A percentile compares a stretch with the other conserved stretches of the same genome.
These are phyloP conservation scores for Plantago coronopus DNA, from an alignment of 305 asterid genomes.

Conservation along the genomic window DNA sequence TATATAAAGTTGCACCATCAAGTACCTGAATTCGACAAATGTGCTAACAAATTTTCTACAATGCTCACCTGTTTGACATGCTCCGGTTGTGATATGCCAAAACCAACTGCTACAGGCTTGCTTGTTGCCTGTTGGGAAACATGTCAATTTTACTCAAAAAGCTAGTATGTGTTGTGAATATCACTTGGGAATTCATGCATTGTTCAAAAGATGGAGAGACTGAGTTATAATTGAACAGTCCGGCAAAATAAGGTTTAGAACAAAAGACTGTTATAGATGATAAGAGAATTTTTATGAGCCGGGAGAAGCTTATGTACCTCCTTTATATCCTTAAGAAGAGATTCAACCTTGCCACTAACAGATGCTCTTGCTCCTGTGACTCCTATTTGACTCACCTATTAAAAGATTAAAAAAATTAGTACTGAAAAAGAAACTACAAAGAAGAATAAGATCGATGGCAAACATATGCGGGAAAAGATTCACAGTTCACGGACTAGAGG, in stretches of 20 bases:
- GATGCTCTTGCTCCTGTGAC: conserved; percentile 93
- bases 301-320: conserved; percentile 41
- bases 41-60: neutral
- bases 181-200: neutral
- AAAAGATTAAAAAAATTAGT: neutral
- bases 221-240: neutral
- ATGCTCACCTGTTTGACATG: conserved; percentile 75
- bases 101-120: conserved; percentile 95
- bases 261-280: neutral
- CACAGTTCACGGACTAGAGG: neutral
- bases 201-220: neutral
- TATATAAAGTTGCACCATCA: neutral
- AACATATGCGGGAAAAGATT: neutral
- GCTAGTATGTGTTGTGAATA: neutral
- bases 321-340: conserved; percentile 74
- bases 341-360: conserved; percentile 64
- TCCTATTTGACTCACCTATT: conserved; percentile 84
- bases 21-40: neutral
- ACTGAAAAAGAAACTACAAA: neutral
- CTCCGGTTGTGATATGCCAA: conserved; percentile 91
- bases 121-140: conserved; percentile 45
- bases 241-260: neutral
- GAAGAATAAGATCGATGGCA: neutral
- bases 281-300: neutral
- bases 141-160: neutral